A percentile compares a stretch with the other conserved stretches of the same genome.
These are phyloP conservation scores for Cyclospora cayetanensis DNA, from an alignment of 169 alveolate species.

Conservation along the genomic window DNA sequence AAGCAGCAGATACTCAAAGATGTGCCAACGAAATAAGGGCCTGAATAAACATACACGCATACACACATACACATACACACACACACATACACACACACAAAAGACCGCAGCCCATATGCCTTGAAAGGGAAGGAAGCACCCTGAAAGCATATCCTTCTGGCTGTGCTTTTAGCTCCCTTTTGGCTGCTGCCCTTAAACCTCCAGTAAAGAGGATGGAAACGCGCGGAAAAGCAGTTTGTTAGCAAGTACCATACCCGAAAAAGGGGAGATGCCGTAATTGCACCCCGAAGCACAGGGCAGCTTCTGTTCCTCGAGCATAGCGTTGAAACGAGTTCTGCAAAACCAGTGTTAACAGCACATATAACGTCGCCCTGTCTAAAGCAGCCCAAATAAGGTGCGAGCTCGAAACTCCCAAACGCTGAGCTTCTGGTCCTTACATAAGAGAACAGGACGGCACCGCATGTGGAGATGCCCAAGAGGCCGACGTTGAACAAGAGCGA, in stretches of 20 bases:
- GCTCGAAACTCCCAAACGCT: not conserved
- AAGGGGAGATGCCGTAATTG: not conserved
- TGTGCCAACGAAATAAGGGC: not conserved
- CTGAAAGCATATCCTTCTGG: not conserved
- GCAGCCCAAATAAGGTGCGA: no score
- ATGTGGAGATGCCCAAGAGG: conserved; percentile 20
- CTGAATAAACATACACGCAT: no score
- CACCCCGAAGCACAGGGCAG: not conserved
- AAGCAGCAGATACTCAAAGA: not conserved
- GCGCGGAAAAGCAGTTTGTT: not conserved
- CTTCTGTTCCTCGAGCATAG: not conserved
- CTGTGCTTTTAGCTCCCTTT: not conserved
- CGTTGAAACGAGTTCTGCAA: not conserved
- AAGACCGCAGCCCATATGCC: not conserved
- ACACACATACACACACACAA: not conserved
- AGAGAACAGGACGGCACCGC: not conserved
- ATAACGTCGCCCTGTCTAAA: no score
- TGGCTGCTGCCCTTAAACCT: not conserved
- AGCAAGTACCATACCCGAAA: no score
- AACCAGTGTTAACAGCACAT: no score
- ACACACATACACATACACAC: no score
- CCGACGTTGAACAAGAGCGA: conserved; percentile 54
- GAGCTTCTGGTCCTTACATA: not conserved
- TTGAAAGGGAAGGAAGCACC: not conserved
- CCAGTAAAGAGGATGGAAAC: not conserved